Evolutionary conservation across 495 filamentous ascomycete genomes (phyloP).

Genomic region (Oleoguttula mirabilis): DNA sequence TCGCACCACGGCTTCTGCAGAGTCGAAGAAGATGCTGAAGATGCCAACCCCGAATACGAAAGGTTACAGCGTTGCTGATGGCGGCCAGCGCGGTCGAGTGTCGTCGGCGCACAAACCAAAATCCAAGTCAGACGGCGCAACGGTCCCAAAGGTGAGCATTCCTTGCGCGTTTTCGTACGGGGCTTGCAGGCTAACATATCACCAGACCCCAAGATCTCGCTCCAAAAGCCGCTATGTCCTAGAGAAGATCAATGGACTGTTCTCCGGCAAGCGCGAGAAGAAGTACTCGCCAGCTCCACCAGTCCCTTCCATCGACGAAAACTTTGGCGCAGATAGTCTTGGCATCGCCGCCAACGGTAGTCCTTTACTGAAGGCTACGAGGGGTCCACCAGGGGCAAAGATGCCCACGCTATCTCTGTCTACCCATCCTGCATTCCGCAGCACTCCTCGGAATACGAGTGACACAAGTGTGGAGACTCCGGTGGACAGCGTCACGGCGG

Average conservation of each 20-base stretch:
- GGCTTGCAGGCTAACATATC: too few species aligned
- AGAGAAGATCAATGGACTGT: conserved; percentile 17
- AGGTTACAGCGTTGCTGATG: not conserved
- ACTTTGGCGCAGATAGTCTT: not conserved
- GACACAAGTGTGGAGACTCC: not conserved
- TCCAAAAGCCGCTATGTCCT: conserved; percentile 16
- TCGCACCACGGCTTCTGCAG: conserved; percentile 6
- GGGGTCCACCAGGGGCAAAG: not conserved
- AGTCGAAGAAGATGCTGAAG: conserved; percentile 11
- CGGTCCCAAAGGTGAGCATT: not conserved
- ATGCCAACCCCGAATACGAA: conserved; percentile 8
- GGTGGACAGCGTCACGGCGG: not conserved
- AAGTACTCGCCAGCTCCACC: not conserved
- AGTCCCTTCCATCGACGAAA: conserved; percentile 7
- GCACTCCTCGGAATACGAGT: not conserved
- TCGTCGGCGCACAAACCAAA: not conserved
- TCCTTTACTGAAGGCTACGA: not conserved
- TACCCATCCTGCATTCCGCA: not conserved
- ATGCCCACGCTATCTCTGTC: conserved; percentile 4
- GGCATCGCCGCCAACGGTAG: not conserved
- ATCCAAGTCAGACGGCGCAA: not conserved
- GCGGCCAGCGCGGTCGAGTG: conserved; percentile 3
- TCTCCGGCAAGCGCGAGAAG: conserved; percentile 13
- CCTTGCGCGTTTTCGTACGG: too few species aligned
- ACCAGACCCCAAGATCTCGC: conserved; percentile 8